Conservation (phyloP, 139 green algal species). For the Chlorella sp. region DNA sequence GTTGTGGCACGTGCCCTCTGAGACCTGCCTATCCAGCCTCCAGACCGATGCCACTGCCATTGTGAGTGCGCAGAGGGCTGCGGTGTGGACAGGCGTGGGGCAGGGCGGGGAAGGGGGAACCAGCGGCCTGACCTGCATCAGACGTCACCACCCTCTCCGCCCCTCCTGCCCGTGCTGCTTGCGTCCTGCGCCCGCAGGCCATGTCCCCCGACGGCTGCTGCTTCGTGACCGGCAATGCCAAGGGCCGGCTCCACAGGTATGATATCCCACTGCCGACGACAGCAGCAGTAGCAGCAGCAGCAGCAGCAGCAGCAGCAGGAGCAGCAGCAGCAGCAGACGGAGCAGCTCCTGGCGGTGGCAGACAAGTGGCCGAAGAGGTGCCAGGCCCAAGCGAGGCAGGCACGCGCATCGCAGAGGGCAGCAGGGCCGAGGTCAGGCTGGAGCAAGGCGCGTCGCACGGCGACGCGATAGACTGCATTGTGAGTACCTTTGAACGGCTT, state of each 20-base stretch:
- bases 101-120: background rate
- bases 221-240: constrained; percentile 28
- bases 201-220: constrained; percentile 30
- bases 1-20: constrained; percentile 56
- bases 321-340: background rate
- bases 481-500: too few relatives aligned
- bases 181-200: constrained; percentile 20
- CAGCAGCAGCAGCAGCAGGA: background rate
- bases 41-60: constrained; percentile 35
- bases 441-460: constrained; percentile 23
- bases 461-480: constrained; percentile 60
- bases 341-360: too few relatives aligned
- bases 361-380: background rate
- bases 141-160: background rate
- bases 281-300: background rate
- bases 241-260: constrained; percentile 33
- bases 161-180: background rate
- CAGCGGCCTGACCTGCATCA: background rate
- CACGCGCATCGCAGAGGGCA: constrained; percentile 2
- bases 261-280: background rate
- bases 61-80: constrained; percentile 13
- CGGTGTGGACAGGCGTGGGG: background rate
- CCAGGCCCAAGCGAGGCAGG: background rate
- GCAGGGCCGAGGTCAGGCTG: constrained; percentile 16
- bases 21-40: constrained; percentile 33